Conservation (phyloP, 768 basidiomycete genomes). For the Phlebiopsis flavidoalba region DNA sequence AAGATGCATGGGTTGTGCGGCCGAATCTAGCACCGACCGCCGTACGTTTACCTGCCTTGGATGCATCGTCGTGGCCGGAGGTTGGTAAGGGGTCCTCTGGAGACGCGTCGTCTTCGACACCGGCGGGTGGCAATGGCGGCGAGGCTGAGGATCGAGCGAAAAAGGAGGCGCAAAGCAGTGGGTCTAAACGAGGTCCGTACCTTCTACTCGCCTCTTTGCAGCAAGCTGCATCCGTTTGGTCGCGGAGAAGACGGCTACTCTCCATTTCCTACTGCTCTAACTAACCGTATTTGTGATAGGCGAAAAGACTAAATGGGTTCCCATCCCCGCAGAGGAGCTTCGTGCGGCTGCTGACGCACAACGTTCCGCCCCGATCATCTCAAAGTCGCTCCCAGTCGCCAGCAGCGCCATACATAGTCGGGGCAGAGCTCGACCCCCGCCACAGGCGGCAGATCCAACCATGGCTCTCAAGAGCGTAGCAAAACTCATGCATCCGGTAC, state of each 20-base stretch:
- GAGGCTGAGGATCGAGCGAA: conserved; percentile 18
- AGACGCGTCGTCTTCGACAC: conserved; percentile 8
- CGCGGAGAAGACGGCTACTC: background rate
- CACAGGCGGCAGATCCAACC: conserved; percentile 23
- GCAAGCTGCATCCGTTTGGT: background rate
- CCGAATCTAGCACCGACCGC: conserved; percentile 22
- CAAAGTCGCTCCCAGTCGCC: conserved; percentile 22
- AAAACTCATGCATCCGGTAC: conserved; percentile 25
- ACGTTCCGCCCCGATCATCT: conserved; percentile 17
- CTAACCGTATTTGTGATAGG: conserved; percentile 22
- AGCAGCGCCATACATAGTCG: conserved; percentile 5
- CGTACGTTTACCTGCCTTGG: conserved; percentile 6
- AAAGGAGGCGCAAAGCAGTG: conserved; percentile 21
- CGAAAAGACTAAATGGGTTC: conserved; percentile 59
- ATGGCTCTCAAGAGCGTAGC: conserved; percentile 34
- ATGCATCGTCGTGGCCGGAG: conserved; percentile 41
- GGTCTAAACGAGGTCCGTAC: conserved; percentile 29
- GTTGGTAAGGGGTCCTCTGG: conserved; percentile 29
- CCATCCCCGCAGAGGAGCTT: conserved; percentile 52
- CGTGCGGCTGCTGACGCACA: conserved; percentile 46
- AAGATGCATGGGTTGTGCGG: conserved; percentile 44
- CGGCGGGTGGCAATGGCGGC: conserved; percentile 8
- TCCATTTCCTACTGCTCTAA: background rate
- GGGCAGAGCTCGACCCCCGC: background rate
- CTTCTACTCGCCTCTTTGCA: conserved; percentile 24